phyloP scores from a whole-genome alignment of 1,284 basidiomycete species.

The Ceratorhiza oryzae-sativae region DNA sequence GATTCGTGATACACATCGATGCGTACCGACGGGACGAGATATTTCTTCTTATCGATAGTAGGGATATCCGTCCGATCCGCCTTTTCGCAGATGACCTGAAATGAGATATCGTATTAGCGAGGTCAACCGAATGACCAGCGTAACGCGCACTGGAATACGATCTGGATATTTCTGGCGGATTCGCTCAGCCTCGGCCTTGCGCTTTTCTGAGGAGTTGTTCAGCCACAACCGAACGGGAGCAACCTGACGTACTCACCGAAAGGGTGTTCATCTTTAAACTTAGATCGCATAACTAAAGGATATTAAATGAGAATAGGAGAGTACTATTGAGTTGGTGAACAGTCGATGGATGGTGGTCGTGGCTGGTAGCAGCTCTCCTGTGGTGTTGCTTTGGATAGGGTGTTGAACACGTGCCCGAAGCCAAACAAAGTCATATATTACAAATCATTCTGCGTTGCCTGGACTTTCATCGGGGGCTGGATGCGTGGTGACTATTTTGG shows the following conservation, averaged over 20 bases:
- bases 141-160: constrained; percentile 86
- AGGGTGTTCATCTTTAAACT: constrained; percentile 99
- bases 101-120: constrained; percentile 37
- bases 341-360: constrained; percentile 19
- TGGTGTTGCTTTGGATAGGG: constrained; percentile 28
- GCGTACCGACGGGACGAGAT: constrained; percentile 91
- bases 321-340: background rate
- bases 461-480: no score
- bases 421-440: no score
- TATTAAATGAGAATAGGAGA: background rate
- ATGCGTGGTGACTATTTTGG: no score
- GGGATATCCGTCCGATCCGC: constrained; percentile 99
- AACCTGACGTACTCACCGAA: constrained; percentile 72
- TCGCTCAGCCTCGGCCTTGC: constrained; percentile 96
- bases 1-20: background rate
- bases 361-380: constrained; percentile 2
- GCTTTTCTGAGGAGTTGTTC: constrained; percentile 75
- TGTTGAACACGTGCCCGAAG: constrained; percentile 25
- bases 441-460: no score
- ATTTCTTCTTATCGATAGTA: constrained; percentile 99
- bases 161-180: constrained; percentile 99
- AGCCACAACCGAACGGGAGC: constrained; percentile 43
- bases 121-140: constrained; percentile 35
- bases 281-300: constrained; percentile 83
- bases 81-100: constrained; percentile 99